Conservation (phyloP, 1,139 yeast species). For the Debaryomyces udenii region DNA sequence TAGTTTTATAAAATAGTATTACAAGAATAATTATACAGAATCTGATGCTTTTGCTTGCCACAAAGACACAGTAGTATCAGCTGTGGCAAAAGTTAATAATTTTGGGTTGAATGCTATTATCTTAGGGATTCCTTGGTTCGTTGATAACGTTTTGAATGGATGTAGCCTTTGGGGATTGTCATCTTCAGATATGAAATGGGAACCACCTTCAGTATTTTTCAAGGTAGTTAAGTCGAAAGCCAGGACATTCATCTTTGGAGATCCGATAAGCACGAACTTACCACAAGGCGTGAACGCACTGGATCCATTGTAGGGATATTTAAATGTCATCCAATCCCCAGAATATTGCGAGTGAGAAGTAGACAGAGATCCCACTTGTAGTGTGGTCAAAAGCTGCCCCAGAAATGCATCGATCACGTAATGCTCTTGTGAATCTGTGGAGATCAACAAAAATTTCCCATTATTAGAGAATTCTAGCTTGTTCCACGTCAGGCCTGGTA, state of each 20-base stretch:
- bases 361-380: conserved; percentile 32
- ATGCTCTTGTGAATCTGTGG: conserved; percentile 58
- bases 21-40: conserved; percentile 1
- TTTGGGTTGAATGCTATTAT: conserved; percentile 78
- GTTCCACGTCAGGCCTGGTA: conserved; percentile 51
- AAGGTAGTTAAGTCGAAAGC: conserved; percentile 62
- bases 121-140: conserved; percentile 52
- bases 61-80: conserved; percentile 57
- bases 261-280: conserved; percentile 63
- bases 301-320: conserved; percentile 61
- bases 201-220: conserved; percentile 30
- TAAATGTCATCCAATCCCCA: conserved; percentile 30
- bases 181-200: conserved; percentile 16
- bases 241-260: conserved; percentile 58
- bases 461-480: conserved; percentile 83
- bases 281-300: conserved; percentile 84
- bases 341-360: conserved; percentile 23
- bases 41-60: conserved; percentile 36
- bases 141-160: conserved; percentile 29
- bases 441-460: conserved; percentile 71
- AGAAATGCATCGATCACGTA: conserved; percentile 71
- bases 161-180: conserved; percentile 26
- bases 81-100: conserved; percentile 75
- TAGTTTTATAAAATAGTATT: background rate
- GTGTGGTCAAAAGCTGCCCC: conserved; percentile 59